Evolutionary conservation across 306 rosid genomes (phyloP).

Genomic region (Cotoneaster glaucophyllus): DNA sequence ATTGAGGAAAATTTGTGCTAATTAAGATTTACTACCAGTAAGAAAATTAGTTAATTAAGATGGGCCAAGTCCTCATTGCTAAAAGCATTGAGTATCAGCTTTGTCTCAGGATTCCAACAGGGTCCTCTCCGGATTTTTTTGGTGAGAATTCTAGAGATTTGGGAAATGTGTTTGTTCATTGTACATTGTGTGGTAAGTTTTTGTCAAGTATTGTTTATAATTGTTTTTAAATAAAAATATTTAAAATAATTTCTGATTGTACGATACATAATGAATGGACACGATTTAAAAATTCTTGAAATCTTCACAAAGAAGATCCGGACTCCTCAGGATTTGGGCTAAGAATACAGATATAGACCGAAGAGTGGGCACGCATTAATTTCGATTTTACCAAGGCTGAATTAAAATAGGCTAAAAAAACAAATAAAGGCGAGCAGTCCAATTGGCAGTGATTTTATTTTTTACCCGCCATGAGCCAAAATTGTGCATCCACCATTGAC

Average conservation of each 20-base stretch:
- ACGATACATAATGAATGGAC: no score
- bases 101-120: not conserved
- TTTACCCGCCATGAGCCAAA: not conserved
- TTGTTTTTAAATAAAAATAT: no score
- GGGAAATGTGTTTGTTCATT: no score
- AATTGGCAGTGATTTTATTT: not conserved
- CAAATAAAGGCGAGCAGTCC: not conserved
- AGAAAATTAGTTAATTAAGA: not conserved
- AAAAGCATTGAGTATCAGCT: not conserved
- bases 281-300: no score
- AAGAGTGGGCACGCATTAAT: not conserved
- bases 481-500: not conserved
- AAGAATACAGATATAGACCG: not conserved
- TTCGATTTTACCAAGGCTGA: no score
- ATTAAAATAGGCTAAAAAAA: no score
- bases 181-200: no score
- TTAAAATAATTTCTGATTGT: no score
- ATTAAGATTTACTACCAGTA: not conserved
- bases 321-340: no score
- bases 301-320: no score
- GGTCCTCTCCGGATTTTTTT: no score
- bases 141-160: rapidly evolving
- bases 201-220: no score
- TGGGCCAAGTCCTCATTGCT: not conserved
- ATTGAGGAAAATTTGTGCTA: not conserved